Conservation (phyloP, 352 stramenopile species). For the Phytopythium kandeliae region DNA sequence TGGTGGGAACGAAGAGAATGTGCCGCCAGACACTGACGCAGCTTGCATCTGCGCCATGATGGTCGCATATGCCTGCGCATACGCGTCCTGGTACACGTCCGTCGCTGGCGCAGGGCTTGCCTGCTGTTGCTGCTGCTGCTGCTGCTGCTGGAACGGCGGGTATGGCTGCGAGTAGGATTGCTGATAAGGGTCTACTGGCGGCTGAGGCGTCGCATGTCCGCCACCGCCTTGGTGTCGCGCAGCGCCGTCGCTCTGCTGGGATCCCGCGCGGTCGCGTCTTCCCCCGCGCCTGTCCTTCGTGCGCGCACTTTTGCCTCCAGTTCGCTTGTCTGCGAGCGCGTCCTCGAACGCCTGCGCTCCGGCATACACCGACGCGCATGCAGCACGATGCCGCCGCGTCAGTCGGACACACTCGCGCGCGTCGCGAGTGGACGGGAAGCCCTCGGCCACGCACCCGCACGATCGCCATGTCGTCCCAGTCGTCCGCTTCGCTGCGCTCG, state of each 20-base stretch:
- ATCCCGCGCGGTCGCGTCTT: neutral
- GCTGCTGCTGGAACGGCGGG: slow-evolving; percentile 7
- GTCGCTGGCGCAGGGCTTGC: slow-evolving; percentile 9
- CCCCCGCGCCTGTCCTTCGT: slow-evolving; percentile 7
- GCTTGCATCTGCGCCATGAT: slow-evolving; percentile 55
- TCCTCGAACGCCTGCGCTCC: slow-evolving; percentile 67
- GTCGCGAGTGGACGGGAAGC: too few species aligned
- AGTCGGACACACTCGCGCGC: neutral
- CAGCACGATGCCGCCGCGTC: neutral
- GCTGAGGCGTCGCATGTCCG: neutral
- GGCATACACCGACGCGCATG: neutral
- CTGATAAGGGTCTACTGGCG: slow-evolving; percentile 1
- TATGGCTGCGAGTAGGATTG: slow-evolving; percentile 7
- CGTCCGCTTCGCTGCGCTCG: slow-evolving; percentile 41
- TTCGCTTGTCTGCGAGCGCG: slow-evolving; percentile 40
- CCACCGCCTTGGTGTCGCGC: neutral
- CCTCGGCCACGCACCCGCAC: slow-evolving; percentile 56
- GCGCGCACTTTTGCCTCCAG: slow-evolving; percentile 9
- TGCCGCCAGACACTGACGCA: slow-evolving; percentile 2
- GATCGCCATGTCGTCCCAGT: slow-evolving; percentile 83
- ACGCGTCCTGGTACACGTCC: slow-evolving; percentile 59
- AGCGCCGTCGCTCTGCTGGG: neutral
- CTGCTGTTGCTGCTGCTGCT: slow-evolving; percentile 9
- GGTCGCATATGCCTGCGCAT: slow-evolving; percentile 59
- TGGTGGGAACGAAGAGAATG: neutral